Evolutionary conservation across 1,284 basidiomycete species (phyloP).

Genomic region (Ceratobasidium sp.): DNA sequence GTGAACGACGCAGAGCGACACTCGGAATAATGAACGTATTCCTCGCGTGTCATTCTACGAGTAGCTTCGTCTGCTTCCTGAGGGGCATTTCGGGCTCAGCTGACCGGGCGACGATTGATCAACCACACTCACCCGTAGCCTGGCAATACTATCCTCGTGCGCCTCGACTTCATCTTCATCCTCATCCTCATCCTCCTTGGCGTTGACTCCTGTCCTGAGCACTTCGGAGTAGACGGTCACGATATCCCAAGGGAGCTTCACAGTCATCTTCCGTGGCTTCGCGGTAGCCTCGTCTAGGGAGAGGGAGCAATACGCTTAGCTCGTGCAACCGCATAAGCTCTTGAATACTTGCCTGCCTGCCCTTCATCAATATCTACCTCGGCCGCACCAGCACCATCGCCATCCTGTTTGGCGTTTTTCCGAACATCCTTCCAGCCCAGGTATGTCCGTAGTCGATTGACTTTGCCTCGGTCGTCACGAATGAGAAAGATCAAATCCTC

Average conservation of each 20-base stretch:
- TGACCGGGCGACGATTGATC: background rate
- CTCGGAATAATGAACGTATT: conserved; percentile 97
- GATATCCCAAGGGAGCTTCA: conserved; percentile 97
- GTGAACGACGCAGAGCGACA: conserved; percentile 98
- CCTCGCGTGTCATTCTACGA: conserved; percentile 93
- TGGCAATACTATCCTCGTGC: conserved; percentile 89
- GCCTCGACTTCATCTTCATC: conserved; percentile 97
- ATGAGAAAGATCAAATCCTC: conserved; percentile 98
- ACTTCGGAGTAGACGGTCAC: conserved; percentile 90
- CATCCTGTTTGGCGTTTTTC: conserved; percentile 91
- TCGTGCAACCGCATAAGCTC: background rate
- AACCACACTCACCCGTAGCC: conserved; percentile 67
- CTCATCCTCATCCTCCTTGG: conserved; percentile 85
- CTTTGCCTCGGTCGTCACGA: conserved; percentile 91
- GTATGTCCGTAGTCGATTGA: conserved; percentile 91
- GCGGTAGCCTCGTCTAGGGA: conserved; percentile 74
- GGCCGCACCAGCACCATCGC: conserved; percentile 76
- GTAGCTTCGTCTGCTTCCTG: conserved; percentile 96
- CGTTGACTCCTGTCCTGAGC: conserved; percentile 60
- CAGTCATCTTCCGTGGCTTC: conserved; percentile 91
- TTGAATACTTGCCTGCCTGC: conserved; percentile 62
- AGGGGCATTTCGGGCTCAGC: background rate
- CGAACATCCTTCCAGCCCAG: conserved; percentile 99
- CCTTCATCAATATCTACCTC: conserved; percentile 82
- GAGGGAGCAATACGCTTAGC: background rate